Evolutionary conservation across 2,329 filamentous ascomycete species (phyloP).

Genomic region (Aureobasidium lini): DNA sequence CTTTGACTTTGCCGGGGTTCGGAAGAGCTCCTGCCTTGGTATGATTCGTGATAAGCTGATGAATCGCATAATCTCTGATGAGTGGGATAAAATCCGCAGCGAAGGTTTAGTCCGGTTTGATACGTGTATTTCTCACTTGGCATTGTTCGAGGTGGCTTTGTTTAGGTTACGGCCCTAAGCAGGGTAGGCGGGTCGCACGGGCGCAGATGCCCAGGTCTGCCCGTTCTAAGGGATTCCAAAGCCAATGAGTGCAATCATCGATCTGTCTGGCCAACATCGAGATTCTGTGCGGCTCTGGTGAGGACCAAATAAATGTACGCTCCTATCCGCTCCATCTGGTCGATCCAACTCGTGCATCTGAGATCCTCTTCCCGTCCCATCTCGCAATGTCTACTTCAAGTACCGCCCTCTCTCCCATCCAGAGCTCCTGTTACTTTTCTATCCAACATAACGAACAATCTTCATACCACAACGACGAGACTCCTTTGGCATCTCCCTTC

Average conservation of each 20-base stretch:
- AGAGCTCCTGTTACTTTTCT: constrained; percentile 11
- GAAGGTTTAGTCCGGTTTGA: not conserved
- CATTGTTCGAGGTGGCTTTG: not conserved
- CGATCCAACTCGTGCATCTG: constrained; percentile 9
- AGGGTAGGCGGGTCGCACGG: not conserved
- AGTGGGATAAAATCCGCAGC: not conserved
- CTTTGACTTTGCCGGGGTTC: not conserved
- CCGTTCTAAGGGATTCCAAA: not conserved
- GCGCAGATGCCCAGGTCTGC: not conserved
- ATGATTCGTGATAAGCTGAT: not conserved
- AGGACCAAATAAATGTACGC: constrained; percentile 1
- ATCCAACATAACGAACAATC: constrained; percentile 7
- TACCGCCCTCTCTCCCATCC: not conserved
- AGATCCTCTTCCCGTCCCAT: constrained; percentile 4
- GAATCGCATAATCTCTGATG: constrained; percentile 1
- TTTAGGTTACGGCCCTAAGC: constrained; percentile 6
- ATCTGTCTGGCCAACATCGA: not conserved
- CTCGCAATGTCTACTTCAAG: constrained; percentile 4
- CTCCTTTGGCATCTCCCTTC: constrained; percentile 9
- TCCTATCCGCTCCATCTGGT: constrained; percentile 8
- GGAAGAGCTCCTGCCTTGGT: not conserved
- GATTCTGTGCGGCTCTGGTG: not conserved
- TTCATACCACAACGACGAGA: constrained; percentile 10
- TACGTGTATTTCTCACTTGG: not conserved
- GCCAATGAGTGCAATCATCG: not conserved